Base-by-base conservation (phyloP, 768 basidiomycete genomes). In the Cubamyces lactineus region DNA sequence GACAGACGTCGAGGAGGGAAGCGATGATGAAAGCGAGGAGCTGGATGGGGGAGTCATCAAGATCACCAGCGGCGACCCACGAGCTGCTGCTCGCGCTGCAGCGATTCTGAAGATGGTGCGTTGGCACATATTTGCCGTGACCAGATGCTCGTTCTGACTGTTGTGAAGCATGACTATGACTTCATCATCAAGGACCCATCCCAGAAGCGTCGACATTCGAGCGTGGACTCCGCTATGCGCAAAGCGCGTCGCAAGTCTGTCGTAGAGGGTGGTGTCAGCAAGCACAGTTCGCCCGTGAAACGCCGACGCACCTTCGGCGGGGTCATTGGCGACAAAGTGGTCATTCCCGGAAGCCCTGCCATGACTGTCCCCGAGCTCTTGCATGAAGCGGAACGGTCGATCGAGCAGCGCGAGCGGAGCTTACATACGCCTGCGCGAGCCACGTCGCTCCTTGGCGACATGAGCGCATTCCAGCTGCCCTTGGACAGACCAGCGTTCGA, bases 101-200 rank as follows among this genome's bases (percentile, higher is more conserved):
- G 95, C 95, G 0, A 95, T 97, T 61, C 78, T 97, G 67, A 94
- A 91, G 74, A 83, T 92, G 80, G 93, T 92, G 51, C n/a, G 85
- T 73, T 13, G 1, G 23, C 23, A 19, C 13, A 6, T 19, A 6
- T 19, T 2, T 2, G n/a, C 16, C 26, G 23, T 19, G 1, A 16
- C 19, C 30, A 13, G 17, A 17, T 19, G 19, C 9, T 9, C 63
- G 7, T 46, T 41, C 57, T 21, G 34, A 55, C 46, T 53, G 23
- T 8, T 42, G 19, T 41, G 24, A 61, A 93, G 89, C 88, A 96
- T 68, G 88, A 95, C 74, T 91, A 92, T 66, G 94, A 96, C 67
- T 90, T 92, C 69, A 85, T 89, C 68, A 86, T 88, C 26, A 83
- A 83, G 57, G 69, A 78, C 30, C 51, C 51, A 3, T 46, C 66